A percentile compares a stretch with the other conserved stretches of the same genome.
Conservation (phyloP, 805 yeast species). For the Naumovozyma castellii region DNA sequence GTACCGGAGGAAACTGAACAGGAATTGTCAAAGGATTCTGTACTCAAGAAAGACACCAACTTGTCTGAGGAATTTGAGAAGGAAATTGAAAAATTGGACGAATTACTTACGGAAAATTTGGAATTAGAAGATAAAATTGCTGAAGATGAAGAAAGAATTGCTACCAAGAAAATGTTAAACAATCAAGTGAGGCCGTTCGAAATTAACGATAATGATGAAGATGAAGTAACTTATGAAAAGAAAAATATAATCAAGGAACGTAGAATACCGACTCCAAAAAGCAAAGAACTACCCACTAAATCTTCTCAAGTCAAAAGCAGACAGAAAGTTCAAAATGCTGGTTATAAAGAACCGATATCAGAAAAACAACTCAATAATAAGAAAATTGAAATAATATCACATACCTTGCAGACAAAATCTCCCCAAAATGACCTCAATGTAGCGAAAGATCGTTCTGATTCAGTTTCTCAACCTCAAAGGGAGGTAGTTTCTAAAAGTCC, state of each 20-base stretch:
- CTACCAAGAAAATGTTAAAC: not conserved
- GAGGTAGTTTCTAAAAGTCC: no score
- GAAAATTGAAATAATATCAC: no score
- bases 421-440: no score
- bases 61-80: not conserved
- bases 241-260: not conserved
- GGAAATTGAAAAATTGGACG: not conserved
- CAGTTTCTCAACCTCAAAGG: no score
- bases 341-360: no score
- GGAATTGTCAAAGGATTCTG: constrained; percentile 13
- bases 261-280: not conserved
- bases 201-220: not conserved
- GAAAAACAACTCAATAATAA: no score
- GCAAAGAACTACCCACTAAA: no score
- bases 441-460: no score
- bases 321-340: no score
- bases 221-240: not conserved
- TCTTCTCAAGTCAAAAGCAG: no score
- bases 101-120: constrained; percentile 3
- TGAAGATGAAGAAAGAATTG: not conserved
- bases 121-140: constrained; percentile 3
- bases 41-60: constrained; percentile 1
- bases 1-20: constrained; percentile 22
- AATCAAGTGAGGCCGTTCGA: not conserved
- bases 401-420: no score